Evolutionary conservation across 2,329 filamentous ascomycete genomes (phyloP), one percentile per base, ranked within the genome.

Genomic region (Alternaria longipes): DNA sequence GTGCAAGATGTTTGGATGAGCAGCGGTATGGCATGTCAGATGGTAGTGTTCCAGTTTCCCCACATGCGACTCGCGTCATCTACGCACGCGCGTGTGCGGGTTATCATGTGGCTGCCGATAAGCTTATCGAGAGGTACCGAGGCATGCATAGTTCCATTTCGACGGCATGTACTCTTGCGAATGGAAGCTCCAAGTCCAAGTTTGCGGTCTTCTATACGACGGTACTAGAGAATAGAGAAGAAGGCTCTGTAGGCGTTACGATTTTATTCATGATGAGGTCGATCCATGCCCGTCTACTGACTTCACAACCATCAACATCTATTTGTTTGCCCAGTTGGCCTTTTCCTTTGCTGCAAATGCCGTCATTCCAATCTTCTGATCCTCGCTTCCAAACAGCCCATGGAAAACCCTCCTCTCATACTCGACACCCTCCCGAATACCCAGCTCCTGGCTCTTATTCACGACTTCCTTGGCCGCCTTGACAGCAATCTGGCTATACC

Each of bases 391-490:
- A 82, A 99, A 99, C 74, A 97, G 76, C 26, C 89, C 87, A 81
- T 99, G 95, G 84, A 99, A 99, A 34, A 98, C 86, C 54, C 94
- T 87, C 76, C 95, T 86, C 86, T 99, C 95, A 81, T 89, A 98
- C 82, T 99, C 95, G 2, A 99, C 91, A 14, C 95, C 95, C 74
- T 98, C 95, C 70, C 91, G 84, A 61, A 99, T 82, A 4, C 90
- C 85, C 69, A 97, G 81, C 72, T 99, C 95, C 84, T 98, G 94
- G 80, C 93, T 97, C 89, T 97, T 98, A 79, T 98, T 97, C 57
- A 99, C 94, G n/a, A 95, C 94, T 84, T 99, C 95, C 85, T 99
- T 99, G 59, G 88, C 90, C 11, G 91, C 95, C 82, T 93, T 89
- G 60, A 97, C 88, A 1, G 94, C 91, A n/a, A 99, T 90, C 75